Base-by-base conservation (phyloP, 352 stramenopile species). In the Phytophthora cactorum region DNA sequence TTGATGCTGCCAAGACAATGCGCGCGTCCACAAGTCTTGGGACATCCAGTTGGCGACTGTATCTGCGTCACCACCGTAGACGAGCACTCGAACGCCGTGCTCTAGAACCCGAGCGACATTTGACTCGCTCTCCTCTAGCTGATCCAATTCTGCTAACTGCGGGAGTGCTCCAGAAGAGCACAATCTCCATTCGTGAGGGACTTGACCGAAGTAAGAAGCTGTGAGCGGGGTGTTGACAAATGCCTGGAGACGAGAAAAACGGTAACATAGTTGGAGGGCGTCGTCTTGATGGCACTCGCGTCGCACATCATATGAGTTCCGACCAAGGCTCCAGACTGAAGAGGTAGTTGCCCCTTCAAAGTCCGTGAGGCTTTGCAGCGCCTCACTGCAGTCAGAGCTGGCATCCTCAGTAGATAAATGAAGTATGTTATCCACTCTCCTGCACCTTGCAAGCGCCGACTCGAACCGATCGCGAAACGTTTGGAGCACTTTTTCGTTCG, bases 261-360 rank as follows among this genome's bases (percentile, higher is more conserved):
- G 70, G 43, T 93, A 93, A 66, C 85, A 95, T 8, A 93, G 61
- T 1, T 66, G 54, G 11, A 90, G 43, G 6, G 55, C 52, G 43
- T 93, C 86, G 49, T 86, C 68, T 0, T 25, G 8, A 32, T 89
- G 72, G 51, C 88, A 93, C 14, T 61, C 15, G 0, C 77, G 82
- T 15, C 84, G 83, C 25, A 93, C 54, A 50, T 95, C 84, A 72
- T 93, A 95, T 50, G 81, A 63, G 61, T 95, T 93, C 53, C 74
- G 75, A 8, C 74, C 78, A 12, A 64, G 52, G 0, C 46, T 9
- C 3, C 54, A 58, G 14, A 85, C 63, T 5, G 31, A 59, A 0
- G 51, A 51, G 1, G 58, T 25, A 8, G 69, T 59, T 14, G 75
- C n/a, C 3, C 3, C 36, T 1, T 64, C 50, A 15, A 86, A 72